Percentiles rank a stretch among this genome's conserved stretches.
Conservation (phyloP, 2,329 filamentous ascomycete species). For the Aspergillus sp. region DNA sequence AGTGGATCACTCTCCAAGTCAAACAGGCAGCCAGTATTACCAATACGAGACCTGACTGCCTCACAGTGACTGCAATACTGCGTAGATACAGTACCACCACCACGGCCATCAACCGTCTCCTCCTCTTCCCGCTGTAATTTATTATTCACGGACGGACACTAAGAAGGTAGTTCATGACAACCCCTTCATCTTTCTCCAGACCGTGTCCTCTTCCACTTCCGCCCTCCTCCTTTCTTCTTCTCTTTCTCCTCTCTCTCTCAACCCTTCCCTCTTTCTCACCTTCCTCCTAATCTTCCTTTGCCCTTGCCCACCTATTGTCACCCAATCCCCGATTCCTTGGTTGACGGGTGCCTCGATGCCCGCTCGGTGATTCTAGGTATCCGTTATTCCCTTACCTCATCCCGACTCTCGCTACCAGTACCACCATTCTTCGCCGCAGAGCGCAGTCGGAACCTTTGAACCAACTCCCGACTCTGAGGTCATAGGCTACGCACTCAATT, state of each 20-base stretch:
- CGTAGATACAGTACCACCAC: neutral
- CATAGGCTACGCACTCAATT: neutral
- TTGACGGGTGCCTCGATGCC: conserved; percentile 21
- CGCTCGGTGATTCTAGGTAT: conserved; percentile 20
- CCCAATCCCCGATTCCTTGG: conserved; percentile 10
- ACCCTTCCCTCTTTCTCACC: neutral
- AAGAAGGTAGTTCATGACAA: conserved; percentile 6
- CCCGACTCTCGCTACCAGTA: conserved; percentile 8
- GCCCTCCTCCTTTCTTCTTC: conserved; percentile 1
- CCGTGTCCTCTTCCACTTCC: conserved; percentile 21
- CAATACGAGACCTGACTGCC: neutral
- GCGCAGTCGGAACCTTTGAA: conserved; percentile 6
- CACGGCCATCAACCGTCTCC: neutral
- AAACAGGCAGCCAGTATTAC: conserved; percentile 3
- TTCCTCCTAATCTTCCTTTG: neutral
- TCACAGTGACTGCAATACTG: neutral
- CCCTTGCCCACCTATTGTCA: conserved; percentile 3
- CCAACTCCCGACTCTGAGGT: conserved; percentile 4
- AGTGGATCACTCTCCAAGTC: neutral
- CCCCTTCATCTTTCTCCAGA: conserved; percentile 15
- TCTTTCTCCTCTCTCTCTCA: conserved; percentile 3
- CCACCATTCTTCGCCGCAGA: conserved; percentile 3
- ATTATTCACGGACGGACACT: conserved; percentile 13
- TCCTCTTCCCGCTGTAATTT: conserved; percentile 11
- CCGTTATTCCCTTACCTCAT: conserved; percentile 1